phyloP scores from a whole-genome alignment of 1,284 basidiomycete species.

The Malassezia arunalokei region DNA sequence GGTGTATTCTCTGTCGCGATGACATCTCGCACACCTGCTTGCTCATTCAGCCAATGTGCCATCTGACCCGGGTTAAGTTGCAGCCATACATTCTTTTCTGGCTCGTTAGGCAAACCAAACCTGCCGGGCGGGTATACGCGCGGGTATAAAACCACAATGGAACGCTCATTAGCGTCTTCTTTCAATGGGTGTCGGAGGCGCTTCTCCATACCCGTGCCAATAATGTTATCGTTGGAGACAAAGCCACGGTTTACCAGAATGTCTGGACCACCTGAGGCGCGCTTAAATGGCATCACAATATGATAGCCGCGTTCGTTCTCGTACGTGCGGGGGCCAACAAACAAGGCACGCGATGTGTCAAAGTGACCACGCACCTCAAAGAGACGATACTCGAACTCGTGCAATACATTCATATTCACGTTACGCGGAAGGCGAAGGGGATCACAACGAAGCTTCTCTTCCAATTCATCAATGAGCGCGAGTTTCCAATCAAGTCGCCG shows the following conservation, averaged over 20 bases:
- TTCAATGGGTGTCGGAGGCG: constrained; percentile 16
- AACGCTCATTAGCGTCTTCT: neutral
- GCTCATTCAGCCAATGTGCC: constrained; percentile 58
- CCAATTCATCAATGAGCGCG: constrained; percentile 79
- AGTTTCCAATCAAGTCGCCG: constrained; percentile 90
- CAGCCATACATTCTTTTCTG: constrained; percentile 68
- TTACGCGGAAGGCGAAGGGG: constrained; percentile 68
- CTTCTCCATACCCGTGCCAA: constrained; percentile 38
- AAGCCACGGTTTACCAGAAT: constrained; percentile 74
- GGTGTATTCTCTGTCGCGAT: neutral
- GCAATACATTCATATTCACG: constrained; percentile 54
- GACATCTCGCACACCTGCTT: constrained; percentile 54
- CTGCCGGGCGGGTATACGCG: constrained; percentile 50
- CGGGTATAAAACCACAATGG: constrained; percentile 28
- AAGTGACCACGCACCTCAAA: constrained; percentile 28
- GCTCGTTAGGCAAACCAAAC: constrained; percentile 81
- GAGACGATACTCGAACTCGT: constrained; percentile 35
- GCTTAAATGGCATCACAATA: constrained; percentile 69
- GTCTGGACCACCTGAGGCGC: constrained; percentile 53
- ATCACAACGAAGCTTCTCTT: constrained; percentile 70
- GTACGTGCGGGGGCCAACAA: constrained; percentile 71
- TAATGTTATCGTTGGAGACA: constrained; percentile 50
- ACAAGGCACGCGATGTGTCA: constrained; percentile 60
- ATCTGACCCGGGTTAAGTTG: constrained; percentile 72
- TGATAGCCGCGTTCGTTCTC: constrained; percentile 79